Base-by-base conservation (phyloP, 2,329 filamentous ascomycete species). In the Penicillium frequentans region DNA sequence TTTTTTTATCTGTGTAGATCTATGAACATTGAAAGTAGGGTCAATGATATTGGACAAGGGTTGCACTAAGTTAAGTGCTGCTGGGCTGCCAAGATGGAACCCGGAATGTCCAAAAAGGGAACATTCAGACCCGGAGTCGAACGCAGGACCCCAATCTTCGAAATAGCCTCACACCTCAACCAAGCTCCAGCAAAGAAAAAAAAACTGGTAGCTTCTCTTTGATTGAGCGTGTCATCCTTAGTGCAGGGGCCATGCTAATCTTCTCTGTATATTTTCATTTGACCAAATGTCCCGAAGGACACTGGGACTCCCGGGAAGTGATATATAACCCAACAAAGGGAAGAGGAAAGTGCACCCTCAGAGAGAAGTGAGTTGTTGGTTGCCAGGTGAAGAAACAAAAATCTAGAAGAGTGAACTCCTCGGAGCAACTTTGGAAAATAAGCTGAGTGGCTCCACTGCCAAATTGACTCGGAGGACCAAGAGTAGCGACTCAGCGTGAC, bases 141-240 rank as follows among this genome's bases (percentile, higher is more conserved):
- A 52, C 42, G 4, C 13, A n/a, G 14, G 19, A 16, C 19, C 10
- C 11, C 9, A 6, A 42, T 42, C 24, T 45, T 46, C 19, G 8
- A n/a, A 37, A 43, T 24, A 31, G 39, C 26, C 39, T 52, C 50
- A 21, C 29, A 52, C 50, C 39, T 52, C 50, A 52, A 52, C 50
- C 13, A 52, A 46, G 50, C 26, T 43, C 31, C 50, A 31, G 50
- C 21, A 52, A 52, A 19, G 27, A 39, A 53, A 54, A 84, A 87
- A 88, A 86, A 84, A 85, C 79, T 81, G 81, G 81, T 82, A 84
- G 85, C 83, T 85, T 87, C 86, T 89, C 87, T 89, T 88, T 88
- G 86, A 85, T 86, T 85, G 82, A 88, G 86, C 87, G 88, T 92
- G 89, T 93, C 90, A 93, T 93, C 90, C 90, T 93, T 93, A 93